Percentiles rank a stretch among this genome's conserved stretches.
phyloP scores from a whole-genome alignment of 2,329 filamentous ascomycete genomes.

The Sarocladium brachiariae region DNA sequence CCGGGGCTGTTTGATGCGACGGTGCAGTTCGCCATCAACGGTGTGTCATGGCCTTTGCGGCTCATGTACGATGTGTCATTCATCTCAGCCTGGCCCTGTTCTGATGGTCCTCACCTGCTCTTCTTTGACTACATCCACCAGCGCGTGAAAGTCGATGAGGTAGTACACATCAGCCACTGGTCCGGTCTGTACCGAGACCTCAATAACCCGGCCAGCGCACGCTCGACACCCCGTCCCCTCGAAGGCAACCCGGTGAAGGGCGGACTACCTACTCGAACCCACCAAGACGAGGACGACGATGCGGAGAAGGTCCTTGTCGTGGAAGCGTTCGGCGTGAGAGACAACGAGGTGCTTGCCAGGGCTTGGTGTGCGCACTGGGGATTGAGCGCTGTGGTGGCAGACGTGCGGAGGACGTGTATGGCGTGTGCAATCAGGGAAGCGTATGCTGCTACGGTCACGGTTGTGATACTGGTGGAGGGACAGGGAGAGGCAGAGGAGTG shows the following conservation, averaged over 20 bases:
- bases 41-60: conserved; percentile 55
- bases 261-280: conserved; percentile 9
- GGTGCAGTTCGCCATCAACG: conserved; percentile 57
- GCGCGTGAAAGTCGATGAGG: conserved; percentile 53
- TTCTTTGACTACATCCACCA: conserved; percentile 65
- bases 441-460: conserved; percentile 65
- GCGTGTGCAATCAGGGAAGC: conserved; percentile 69
- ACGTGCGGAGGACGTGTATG: conserved; percentile 63
- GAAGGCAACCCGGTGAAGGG: not conserved
- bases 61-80: conserved; percentile 61
- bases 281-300: conserved; percentile 36
- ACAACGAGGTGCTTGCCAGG: conserved; percentile 70
- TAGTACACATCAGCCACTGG: conserved; percentile 63
- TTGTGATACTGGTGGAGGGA: conserved; percentile 61
- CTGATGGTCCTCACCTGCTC: conserved; percentile 57
- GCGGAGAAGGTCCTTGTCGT: conserved; percentile 63
- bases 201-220: conserved; percentile 24
- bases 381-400: conserved; percentile 62
- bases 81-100: conserved; percentile 58
- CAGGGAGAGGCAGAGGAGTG: conserved; percentile 31
- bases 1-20: conserved; percentile 53
- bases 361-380: conserved; percentile 76
- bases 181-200: conserved; percentile 34
- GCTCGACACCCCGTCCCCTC: conserved; percentile 33
- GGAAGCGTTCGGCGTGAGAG: conserved; percentile 64